Conservation (phyloP, 345 rosid species). For the Eucalyptus guilfoylei region DNA sequence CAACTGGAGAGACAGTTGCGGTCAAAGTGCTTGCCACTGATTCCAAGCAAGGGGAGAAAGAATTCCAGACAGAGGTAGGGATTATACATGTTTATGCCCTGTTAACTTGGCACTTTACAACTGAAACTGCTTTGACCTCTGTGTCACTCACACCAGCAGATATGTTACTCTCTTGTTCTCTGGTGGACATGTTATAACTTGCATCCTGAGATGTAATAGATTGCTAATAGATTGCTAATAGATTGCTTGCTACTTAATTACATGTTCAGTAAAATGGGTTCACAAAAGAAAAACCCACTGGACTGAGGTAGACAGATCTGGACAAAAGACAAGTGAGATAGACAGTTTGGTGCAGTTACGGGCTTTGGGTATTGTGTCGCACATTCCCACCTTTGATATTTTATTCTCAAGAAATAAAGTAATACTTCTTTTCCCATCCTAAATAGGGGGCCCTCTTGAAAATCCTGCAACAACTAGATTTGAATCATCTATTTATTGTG, state of each 20-base stretch:
- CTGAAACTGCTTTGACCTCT: background rate
- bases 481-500: background rate
- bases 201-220: background rate
- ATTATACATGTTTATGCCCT: background rate
- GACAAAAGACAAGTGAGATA: background rate
- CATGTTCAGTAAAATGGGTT: background rate
- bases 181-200: background rate
- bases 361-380: background rate
- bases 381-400: background rate
- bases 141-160: background rate
- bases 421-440: background rate
- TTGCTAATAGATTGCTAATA: background rate
- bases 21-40: conserved; percentile 93
- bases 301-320: background rate
- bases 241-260: background rate
- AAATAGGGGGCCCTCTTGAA: background rate
- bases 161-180: background rate
- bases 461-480: background rate
- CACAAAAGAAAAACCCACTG: background rate
- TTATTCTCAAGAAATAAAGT: background rate
- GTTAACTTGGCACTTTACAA: background rate
- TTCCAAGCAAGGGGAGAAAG: conserved; percentile 98
- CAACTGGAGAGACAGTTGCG: conserved; percentile 85
- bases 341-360: background rate
- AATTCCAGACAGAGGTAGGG: conserved; percentile 92